Conservation (phyloP, 2,329 filamentous ascomycete genomes). For the Aureobasidium vineae region DNA sequence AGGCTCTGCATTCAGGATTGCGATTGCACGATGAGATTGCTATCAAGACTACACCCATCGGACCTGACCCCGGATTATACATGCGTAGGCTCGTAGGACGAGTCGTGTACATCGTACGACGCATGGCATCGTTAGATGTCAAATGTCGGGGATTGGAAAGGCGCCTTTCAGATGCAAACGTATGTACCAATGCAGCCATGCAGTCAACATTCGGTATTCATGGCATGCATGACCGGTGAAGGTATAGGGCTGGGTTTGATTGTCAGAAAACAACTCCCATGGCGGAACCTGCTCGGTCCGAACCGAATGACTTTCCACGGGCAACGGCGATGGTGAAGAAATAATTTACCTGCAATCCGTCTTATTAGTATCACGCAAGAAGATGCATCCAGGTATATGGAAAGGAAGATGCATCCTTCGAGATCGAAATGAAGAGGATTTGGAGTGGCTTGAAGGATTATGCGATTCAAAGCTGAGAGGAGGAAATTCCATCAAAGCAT, state of each 20-base stretch:
- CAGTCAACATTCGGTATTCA: background rate
- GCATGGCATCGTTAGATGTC: conserved; percentile 2
- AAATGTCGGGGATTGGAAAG: conserved; percentile 8
- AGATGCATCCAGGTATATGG: background rate
- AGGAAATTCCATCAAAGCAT: background rate
- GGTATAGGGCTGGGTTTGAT: conserved; percentile 16
- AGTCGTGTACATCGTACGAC: background rate
- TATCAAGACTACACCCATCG: background rate
- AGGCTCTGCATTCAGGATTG: background rate
- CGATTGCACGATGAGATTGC: background rate
- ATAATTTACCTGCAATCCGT: conserved; percentile 7
- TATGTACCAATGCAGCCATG: background rate
- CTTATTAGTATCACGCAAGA: conserved; percentile 9
- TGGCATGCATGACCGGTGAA: conserved; percentile 8
- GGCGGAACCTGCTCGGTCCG: conserved; percentile 17
- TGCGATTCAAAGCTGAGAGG: background rate
- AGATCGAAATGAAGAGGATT: conserved; percentile 10
- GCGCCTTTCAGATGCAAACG: background rate
- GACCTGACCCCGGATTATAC: background rate
- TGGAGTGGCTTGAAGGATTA: conserved; percentile 17
- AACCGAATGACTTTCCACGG: conserved; percentile 9
- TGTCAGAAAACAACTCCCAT: background rate
- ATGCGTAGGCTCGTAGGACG: background rate
- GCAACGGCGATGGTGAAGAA: conserved; percentile 14
- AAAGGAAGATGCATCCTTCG: background rate